phyloP scores from a whole-genome alignment of 2,329 filamentous ascomycete genomes.

The Paracoccidioides brasiliensis region DNA sequence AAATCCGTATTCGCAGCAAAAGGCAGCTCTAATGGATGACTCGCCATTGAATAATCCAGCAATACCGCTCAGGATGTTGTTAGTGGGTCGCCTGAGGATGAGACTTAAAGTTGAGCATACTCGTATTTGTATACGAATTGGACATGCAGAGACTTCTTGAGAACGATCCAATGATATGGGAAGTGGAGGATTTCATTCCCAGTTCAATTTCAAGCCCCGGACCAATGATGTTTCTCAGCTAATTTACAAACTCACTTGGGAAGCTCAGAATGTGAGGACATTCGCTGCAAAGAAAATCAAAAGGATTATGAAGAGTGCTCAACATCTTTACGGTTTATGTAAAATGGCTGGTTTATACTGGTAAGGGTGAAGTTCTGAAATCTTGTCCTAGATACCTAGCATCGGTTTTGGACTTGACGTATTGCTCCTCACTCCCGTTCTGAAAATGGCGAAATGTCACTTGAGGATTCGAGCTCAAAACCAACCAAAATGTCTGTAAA shows the following conservation, averaged over 20 bases:
- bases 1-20: constrained; percentile 3
- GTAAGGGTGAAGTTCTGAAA: constrained; percentile 3
- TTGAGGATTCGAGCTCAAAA: constrained; percentile 9
- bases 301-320: constrained; percentile 11
- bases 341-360: constrained; percentile 11
- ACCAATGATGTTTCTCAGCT: constrained; percentile 12
- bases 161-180: constrained; percentile 7
- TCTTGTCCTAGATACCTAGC: background rate
- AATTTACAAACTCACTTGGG: constrained; percentile 11
- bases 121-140: constrained; percentile 10
- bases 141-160: constrained; percentile 9
- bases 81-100: constrained; percentile 7
- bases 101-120: background rate
- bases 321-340: constrained; percentile 11
- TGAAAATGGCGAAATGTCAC: constrained; percentile 13
- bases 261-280: constrained; percentile 9
- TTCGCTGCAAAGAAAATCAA: constrained; percentile 10
- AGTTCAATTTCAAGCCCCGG: constrained; percentile 7
- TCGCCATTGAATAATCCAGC: constrained; percentile 6
- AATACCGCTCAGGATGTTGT: constrained; percentile 5
- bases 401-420: background rate
- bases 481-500: constrained; percentile 10
- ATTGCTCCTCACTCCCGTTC: constrained; percentile 6
- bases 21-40: constrained; percentile 6
- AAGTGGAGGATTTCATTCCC: constrained; percentile 7